Base-by-base conservation (phyloP, 2,329 filamentous ascomycete genomes). In the Phaeosphaeria sp. region DNA sequence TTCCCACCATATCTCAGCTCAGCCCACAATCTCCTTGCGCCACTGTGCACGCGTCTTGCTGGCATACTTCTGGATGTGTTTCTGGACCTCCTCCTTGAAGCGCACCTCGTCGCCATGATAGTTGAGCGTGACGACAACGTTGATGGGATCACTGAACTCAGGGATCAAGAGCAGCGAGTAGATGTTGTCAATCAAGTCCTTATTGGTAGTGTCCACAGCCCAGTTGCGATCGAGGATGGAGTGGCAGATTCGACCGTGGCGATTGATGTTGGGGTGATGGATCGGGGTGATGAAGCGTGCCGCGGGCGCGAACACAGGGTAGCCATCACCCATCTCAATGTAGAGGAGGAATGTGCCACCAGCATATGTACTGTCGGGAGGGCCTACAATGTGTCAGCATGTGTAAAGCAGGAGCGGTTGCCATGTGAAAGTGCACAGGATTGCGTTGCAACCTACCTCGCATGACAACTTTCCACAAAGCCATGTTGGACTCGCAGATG, bases 231-330 rank as follows among this genome's bases (percentile, higher is more conserved):
- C 66, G 24, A 77, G 64, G 33, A 76, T 69, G 25, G 61, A 61
- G 58, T 78, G 77, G 61, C 75, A 79, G 57, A 79, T 74, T 17
- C 69, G 63, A 7, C 75, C 75, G 39, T 78, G 74, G 39, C 70
- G n/a, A n/a, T n/a, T n/a, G n/a, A n/a, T n/a, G n/a, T n/a, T n/a
- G n/a, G n/a, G n/a, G n/a, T n/a, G n/a, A n/a, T n/a, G n/a, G n/a
- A n/a, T n/a, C n/a, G n/a, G n/a, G n/a, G n/a, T n/a, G n/a, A n/a
- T n/a, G n/a, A n/a, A n/a, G n/a, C n/a, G n/a, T n/a, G n/a, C n/a
- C n/a, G n/a, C n/a, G n/a, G n/a, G n/a, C n/a, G n/a, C n/a, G n/a
- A n/a, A n/a, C n/a, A n/a, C n/a, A n/a, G n/a, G n/a, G n/a, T n/a
- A n/a, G n/a, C n/a, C n/a, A n/a, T n/a, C n/a, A n/a, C n/a, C n/a